Percentiles rank a stretch among this genome's conserved stretches.
These are phyloP conservation scores for Camptophora hylomeconis DNA, from an alignment of 2,329 filamentous ascomycete species.

Conservation along the genomic window DNA sequence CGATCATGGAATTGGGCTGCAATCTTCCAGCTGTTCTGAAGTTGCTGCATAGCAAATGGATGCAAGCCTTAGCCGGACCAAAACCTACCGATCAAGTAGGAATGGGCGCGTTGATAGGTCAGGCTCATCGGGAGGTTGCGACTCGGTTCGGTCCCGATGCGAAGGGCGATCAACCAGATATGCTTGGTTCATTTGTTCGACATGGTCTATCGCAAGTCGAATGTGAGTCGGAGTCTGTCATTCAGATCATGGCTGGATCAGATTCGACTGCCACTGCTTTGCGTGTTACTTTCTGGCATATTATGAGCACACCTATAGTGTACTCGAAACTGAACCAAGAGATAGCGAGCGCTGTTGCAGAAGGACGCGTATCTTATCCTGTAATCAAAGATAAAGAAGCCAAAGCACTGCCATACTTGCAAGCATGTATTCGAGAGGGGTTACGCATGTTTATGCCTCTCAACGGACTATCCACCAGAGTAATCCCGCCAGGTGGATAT, in stretches of 20 bases:
- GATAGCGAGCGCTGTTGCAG: constrained; percentile 2
- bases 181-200: constrained; percentile 20
- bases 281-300: constrained; percentile 6
- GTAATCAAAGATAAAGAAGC: constrained; percentile 5
- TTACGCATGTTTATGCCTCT: constrained; percentile 14
- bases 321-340: constrained; percentile 6
- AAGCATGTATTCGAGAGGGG: constrained; percentile 19
- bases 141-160: constrained; percentile 12
- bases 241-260: constrained; percentile 8
- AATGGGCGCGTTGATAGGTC: constrained; percentile 10
- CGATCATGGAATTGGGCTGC: constrained; percentile 10
- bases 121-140: constrained; percentile 12
- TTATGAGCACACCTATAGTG: constrained; percentile 7
- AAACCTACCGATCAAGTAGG: constrained; percentile 9
- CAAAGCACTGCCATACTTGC: constrained; percentile 16
- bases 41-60: constrained; percentile 6
- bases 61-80: constrained; percentile 5
- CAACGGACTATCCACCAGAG: not conserved
- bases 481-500: not conserved
- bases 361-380: constrained; percentile 3
- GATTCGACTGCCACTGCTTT: constrained; percentile 5
- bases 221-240: constrained; percentile 6
- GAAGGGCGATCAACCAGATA: constrained; percentile 14
- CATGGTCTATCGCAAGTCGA: constrained; percentile 13
- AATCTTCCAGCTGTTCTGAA: constrained; percentile 5